Base-by-base conservation (phyloP, 2,329 filamentous ascomycete genomes). In the Colletotrichum caudatum region DNA sequence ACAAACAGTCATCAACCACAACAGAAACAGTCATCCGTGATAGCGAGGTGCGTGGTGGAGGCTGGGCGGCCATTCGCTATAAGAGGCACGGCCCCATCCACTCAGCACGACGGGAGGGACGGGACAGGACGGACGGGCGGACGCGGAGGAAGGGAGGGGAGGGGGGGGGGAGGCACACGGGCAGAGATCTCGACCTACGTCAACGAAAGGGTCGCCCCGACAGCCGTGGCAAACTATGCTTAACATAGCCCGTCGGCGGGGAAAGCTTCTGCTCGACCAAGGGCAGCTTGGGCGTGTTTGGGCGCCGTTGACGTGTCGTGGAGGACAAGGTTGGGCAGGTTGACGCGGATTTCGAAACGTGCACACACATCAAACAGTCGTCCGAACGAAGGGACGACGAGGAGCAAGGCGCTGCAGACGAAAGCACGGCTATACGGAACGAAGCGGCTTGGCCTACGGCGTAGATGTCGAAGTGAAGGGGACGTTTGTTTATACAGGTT, bases 351-450 rank as follows among this genome's bases (percentile, higher is more conserved):
- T 26, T 61, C 67, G 64, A 67, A 67, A 61, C 63, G 57, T 4
- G 68, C 68, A 46, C 56, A 57, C 50, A 67, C 41, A 61, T 59
- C 51, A 71, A 72, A 50, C 74, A 66, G 33, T 67, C 69, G 39
- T 73, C 72, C 64, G 58, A 75, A 73, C 41, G 53, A 74, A 20
- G 20, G 12, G 46, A 48, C 46, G 46, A 12, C 20, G 4, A 48
- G 4, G 12, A 23, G 46, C 9, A 48, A 48, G 46, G n/a, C 5
- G 20, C 46, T 5, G 46, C 2, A n/a, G 18, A 2, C 9, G 5
- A 48, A 71, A 12, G 12, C 7, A 7, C 2, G 51, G 9, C 18
- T n/a, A 12, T n/a, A 5, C 51, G 29, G 51, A 20, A 20, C 1
- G 20, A 7, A 12, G 46, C 18, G 14, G 8, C 20, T 48, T 48